These are phyloP conservation scores for Daldinia loculata DNA, from an alignment of 495 filamentous ascomycete genomes.

Conservation along the genomic window DNA sequence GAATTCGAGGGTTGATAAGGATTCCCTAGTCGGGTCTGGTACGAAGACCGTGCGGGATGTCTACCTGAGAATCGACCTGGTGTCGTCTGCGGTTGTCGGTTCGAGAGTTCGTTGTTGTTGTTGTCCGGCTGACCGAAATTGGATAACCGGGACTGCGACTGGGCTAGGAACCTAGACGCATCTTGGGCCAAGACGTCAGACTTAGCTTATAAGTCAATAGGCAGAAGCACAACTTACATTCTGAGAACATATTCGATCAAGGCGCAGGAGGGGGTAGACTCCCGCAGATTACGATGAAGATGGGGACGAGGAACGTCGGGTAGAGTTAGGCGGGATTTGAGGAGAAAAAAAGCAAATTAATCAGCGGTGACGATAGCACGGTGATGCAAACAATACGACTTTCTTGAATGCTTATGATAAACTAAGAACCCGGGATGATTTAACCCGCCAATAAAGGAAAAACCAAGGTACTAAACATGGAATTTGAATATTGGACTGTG, in stretches of 20 bases:
- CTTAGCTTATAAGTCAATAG: slow-evolving; percentile 15
- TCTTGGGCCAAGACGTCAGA: slow-evolving; percentile 63
- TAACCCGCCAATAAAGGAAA: slow-evolving; percentile 30
- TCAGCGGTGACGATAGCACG: slow-evolving; percentile 37
- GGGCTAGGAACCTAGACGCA: slow-evolving; percentile 95
- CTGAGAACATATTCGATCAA: slow-evolving; percentile 81
- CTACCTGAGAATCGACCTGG: slow-evolving; percentile 48
- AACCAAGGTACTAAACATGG: background rate
- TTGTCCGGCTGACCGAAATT: slow-evolving; percentile 69
- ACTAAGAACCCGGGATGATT: slow-evolving; percentile 2
- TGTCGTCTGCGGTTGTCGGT: slow-evolving; percentile 46
- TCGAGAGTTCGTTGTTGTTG: slow-evolving; percentile 52
- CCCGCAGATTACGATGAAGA: slow-evolving; percentile 33
- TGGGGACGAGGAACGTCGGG: slow-evolving; percentile 4
- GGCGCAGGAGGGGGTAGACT: slow-evolving; percentile 46
- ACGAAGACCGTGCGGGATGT: slow-evolving; percentile 50
- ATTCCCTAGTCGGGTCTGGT: slow-evolving; percentile 61
- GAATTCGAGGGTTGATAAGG: slow-evolving; percentile 75
- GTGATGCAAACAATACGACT: slow-evolving; percentile 40
- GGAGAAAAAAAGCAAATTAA: slow-evolving; percentile 24
- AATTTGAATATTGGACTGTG: slow-evolving; percentile 9
- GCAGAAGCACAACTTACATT: slow-evolving; percentile 73
- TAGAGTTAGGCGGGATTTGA: slow-evolving; percentile 26
- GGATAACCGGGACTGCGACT: slow-evolving; percentile 88
- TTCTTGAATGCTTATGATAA: slow-evolving; percentile 13